phyloP scores from a whole-genome alignment of 75 land plant genomes.

The Pinus taeda region DNA sequence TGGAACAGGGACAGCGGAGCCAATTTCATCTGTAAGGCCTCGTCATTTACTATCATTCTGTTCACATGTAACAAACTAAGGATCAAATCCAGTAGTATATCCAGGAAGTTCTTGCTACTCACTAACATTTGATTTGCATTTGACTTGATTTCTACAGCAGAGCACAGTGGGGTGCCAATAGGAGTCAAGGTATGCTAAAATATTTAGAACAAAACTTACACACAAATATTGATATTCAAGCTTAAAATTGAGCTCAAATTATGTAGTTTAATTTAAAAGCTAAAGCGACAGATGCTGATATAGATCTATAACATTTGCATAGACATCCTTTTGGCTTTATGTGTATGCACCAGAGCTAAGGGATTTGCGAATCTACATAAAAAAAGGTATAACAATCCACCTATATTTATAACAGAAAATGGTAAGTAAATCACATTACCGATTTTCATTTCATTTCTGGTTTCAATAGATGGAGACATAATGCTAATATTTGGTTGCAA shows the following conservation, averaged over 20 bases:
- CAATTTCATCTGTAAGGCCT: not conserved
- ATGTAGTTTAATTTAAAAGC: too few relatives aligned
- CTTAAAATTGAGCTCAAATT: too few relatives aligned
- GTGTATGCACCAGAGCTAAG: constrained; percentile 34
- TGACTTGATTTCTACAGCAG: not conserved
- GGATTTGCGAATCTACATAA: constrained; percentile 26
- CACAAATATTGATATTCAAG: not conserved
- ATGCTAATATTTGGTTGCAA: too few relatives aligned
- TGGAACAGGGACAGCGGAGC: not conserved
- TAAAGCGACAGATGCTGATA: constrained; percentile 5
- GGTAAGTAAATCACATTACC: constrained; percentile 19
- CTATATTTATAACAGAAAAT: constrained; percentile 61
- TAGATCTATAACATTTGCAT: not conserved
- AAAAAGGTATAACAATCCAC: constrained; percentile 48
- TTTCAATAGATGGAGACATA: too few relatives aligned
- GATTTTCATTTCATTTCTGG: too few relatives aligned
- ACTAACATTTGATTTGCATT: too few relatives aligned
- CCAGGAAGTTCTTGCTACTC: not conserved
- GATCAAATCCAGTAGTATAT: not conserved
- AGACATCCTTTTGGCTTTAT: constrained; percentile 28
- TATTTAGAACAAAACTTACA: not conserved
- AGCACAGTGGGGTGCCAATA: not conserved
- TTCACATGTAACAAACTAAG: not conserved
- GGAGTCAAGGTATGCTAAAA: not conserved
- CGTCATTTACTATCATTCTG: not conserved